These are phyloP conservation scores for Backusella australiensis DNA, from an alignment of 192 early-diverging fungal species.

Conservation along the genomic window DNA sequence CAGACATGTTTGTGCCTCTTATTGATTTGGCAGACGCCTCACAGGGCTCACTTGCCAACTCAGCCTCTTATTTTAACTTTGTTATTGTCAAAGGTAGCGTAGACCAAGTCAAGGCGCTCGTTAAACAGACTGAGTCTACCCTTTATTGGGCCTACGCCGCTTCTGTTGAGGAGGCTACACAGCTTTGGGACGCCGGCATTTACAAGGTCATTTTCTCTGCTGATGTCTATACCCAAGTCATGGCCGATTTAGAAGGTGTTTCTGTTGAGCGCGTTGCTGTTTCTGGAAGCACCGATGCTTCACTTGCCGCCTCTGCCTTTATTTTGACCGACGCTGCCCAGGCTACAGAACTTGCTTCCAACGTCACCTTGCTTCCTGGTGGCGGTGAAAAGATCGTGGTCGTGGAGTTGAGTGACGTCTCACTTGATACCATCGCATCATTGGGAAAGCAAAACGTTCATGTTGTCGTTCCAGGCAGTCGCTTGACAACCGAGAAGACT, in stretches of 20 bases:
- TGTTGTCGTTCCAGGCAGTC: constrained; percentile 24
- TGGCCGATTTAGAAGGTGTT: constrained; percentile 33
- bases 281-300: background rate
- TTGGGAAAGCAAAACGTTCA: constrained; percentile 37
- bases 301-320: constrained; percentile 32
- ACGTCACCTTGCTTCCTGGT: constrained; percentile 29
- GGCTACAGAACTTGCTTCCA: constrained; percentile 20
- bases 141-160: constrained; percentile 42
- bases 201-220: constrained; percentile 44
- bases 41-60: background rate
- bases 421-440: constrained; percentile 31
- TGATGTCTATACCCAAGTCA: constrained; percentile 23
- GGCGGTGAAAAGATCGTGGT: constrained; percentile 42
- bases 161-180: constrained; percentile 39
- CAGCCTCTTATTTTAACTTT: constrained; percentile 13
- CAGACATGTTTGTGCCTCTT: constrained; percentile 16
- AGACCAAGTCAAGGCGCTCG: background rate
- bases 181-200: constrained; percentile 46
- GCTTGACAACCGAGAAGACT: constrained; percentile 33
- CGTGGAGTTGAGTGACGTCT: constrained; percentile 21
- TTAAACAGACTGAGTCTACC: constrained; percentile 17
- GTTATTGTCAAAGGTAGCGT: constrained; percentile 21
- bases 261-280: constrained; percentile 47
- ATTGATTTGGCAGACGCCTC: constrained; percentile 11
- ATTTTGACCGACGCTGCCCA: constrained; percentile 19